Conservation (phyloP, 768 basidiomycete genomes). For the Tylopilus intermedius region DNA sequence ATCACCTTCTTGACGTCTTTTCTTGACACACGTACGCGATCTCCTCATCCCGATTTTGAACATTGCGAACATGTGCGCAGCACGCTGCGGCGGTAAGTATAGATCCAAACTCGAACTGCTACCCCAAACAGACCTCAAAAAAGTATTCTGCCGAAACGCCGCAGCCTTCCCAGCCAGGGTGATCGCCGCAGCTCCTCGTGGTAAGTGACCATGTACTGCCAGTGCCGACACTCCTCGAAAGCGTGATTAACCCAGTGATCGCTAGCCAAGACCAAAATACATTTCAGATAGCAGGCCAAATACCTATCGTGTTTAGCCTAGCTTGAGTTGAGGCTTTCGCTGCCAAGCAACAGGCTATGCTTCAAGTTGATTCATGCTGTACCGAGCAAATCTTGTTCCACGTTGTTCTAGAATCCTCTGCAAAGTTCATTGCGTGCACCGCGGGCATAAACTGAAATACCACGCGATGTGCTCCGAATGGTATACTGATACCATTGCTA, state of each 20-base stretch:
- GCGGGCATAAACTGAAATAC: too few relatives aligned
- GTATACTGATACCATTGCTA: background rate
- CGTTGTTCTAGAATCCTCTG: background rate
- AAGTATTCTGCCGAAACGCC: slow-evolving; percentile 35
- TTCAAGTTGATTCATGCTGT: too few relatives aligned
- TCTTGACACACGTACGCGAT: too few relatives aligned
- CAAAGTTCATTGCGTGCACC: background rate
- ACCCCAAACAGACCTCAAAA: slow-evolving; percentile 28
- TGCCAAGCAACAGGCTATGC: background rate
- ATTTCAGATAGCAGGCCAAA: background rate
- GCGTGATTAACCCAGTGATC: background rate
- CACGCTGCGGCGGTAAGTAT: background rate
- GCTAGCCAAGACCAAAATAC: background rate
- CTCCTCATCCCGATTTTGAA: background rate
- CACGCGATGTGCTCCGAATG: background rate
- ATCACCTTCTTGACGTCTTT: too few relatives aligned
- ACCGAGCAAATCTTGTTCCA: background rate
- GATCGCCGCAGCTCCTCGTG: too few relatives aligned
- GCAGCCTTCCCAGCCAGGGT: background rate
- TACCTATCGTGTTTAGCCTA: background rate
- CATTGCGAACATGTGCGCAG: background rate
- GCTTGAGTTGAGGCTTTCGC: background rate
- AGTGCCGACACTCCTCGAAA: background rate
- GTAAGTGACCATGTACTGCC: too few relatives aligned
- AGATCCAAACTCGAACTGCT: slow-evolving; percentile 18